Evolutionary conservation across 148 eudicot species (phyloP), one percentile per base, ranked within the genome.

Genomic region (Cornus florida): DNA sequence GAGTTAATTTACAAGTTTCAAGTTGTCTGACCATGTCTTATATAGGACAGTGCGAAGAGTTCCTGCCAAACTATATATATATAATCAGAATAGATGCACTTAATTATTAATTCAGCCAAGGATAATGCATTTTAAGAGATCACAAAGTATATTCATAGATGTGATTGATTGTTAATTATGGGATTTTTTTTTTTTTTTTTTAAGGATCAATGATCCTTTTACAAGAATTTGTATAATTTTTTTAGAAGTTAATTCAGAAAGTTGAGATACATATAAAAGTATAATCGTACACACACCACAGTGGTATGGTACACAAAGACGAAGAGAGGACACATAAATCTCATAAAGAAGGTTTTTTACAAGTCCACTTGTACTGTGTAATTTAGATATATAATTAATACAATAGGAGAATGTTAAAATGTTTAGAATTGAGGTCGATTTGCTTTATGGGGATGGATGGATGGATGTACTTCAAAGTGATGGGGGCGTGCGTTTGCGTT

Each of bases 391-490:
- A 43, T 43, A 62, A 82, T 60, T 46, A 43, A 43, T 4, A 7
- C 7, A 22, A 13, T 67, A 50, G 60, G 79, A 68, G 80, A 80
- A 81, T 73, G 74, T 19, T 24, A 69, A 22, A 77, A 59, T 46
- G 10, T 20, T 50, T 57, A 43, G 72, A 83, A 81, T 78, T 75
- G 83, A 81, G 77, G 79, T 35, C 82, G 83, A 86, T 86, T 53
- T 67, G 84, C 70, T 72, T 78, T 71, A 62, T 74, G 41, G 80
- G 41, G 80, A 66, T 79, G 79, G 74, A 71, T 79, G 79, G 74
- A 71, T 68, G 57, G 70, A 77, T 28, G 28, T 28, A 28, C 77
- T 70, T 74, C 66, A 60, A 67, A 64, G 67, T 17, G 38, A 32
- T 50, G 33, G 71, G 48, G 53, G 35, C 39, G 23, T 75, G 22